Conservation (phyloP, 2,329 filamentous ascomycete species). For the Xylariaceae sp. region DNA sequence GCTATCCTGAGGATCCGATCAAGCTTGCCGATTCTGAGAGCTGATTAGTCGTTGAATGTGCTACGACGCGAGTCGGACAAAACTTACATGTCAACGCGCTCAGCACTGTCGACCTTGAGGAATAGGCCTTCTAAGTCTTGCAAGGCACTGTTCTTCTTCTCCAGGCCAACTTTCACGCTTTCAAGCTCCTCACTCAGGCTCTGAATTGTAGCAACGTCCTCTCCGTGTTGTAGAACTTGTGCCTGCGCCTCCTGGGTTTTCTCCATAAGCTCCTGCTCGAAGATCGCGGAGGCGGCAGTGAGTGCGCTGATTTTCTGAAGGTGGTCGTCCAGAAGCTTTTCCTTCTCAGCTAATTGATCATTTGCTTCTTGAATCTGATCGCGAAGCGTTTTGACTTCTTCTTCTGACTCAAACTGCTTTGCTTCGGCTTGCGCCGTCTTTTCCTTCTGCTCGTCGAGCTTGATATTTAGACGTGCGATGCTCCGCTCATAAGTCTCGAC, state of each 20-base stretch:
- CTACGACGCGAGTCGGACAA: background rate
- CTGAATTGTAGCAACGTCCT: constrained; percentile 5
- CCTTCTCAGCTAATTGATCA: too few relatives aligned
- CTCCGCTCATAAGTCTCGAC: too few relatives aligned
- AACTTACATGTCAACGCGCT: constrained; percentile 15
- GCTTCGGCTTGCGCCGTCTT: background rate
- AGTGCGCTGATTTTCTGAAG: too few relatives aligned
- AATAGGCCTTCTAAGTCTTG: constrained; percentile 10
- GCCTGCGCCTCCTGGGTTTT: background rate
- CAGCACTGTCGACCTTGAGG: background rate
- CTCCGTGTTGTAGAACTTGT: constrained; percentile 6
- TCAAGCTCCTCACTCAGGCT: constrained; percentile 2
- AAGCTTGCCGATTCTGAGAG: constrained; percentile 10
- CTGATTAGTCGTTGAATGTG: background rate
- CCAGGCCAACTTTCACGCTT: constrained; percentile 2
- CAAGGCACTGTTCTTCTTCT: background rate
- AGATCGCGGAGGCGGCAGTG: background rate
- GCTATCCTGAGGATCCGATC: constrained; percentile 10
- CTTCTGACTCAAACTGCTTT: background rate
- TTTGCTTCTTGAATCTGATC: too few relatives aligned
- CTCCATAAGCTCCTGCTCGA: background rate
- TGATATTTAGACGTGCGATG: too few relatives aligned
- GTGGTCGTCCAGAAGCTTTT: too few relatives aligned
- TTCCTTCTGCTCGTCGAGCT: background rate
- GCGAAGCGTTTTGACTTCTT: too few relatives aligned